Evolutionary conservation across 306 rosid species (phyloP).

Genomic region (Trichosanthes truncata): DNA sequence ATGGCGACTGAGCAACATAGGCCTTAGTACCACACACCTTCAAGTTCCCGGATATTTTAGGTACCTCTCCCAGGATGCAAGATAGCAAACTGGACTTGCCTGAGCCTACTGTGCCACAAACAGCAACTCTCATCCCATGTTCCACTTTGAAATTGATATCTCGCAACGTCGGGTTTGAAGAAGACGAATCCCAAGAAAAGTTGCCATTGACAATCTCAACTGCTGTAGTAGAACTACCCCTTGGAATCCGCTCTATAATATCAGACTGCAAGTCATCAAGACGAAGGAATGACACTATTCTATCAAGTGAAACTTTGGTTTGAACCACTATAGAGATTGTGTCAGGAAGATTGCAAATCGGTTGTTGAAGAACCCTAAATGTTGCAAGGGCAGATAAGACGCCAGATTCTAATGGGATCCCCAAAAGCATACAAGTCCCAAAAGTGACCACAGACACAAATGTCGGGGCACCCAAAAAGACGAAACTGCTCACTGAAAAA

Average conservation of each 20-base stretch:
- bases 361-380: slow-evolving; percentile 69
- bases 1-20: slow-evolving; percentile 77
- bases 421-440: slow-evolving; percentile 55
- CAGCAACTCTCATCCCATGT: slow-evolving; percentile 67
- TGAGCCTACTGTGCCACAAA: slow-evolving; percentile 84
- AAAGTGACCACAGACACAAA: slow-evolving; percentile 69
- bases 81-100: slow-evolving; percentile 90
- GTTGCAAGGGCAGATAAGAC: slow-evolving; percentile 83
- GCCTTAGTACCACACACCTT: slow-evolving; percentile 78
- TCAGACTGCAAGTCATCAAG: slow-evolving; percentile 58
- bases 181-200: slow-evolving; percentile 74
- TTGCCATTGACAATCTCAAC: slow-evolving; percentile 51
- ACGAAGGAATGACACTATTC: slow-evolving; percentile 61
- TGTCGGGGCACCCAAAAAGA: slow-evolving; percentile 65
- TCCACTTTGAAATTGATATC: slow-evolving; percentile 37
- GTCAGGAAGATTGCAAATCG: slow-evolving; percentile 57
- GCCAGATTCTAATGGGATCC: slow-evolving; percentile 81
- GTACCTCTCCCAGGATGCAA: slow-evolving; percentile 71
- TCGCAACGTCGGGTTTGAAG: slow-evolving; percentile 34
- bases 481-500: slow-evolving; percentile 29
- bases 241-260: slow-evolving; percentile 50
- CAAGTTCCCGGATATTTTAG: slow-evolving; percentile 53
- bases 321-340: slow-evolving; percentile 60
- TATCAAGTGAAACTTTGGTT: slow-evolving; percentile 71
- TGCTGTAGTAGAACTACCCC: slow-evolving; percentile 47